Evolutionary conservation across 2,329 filamentous ascomycete species (phyloP).

Genomic region (Epichloe baconii): DNA sequence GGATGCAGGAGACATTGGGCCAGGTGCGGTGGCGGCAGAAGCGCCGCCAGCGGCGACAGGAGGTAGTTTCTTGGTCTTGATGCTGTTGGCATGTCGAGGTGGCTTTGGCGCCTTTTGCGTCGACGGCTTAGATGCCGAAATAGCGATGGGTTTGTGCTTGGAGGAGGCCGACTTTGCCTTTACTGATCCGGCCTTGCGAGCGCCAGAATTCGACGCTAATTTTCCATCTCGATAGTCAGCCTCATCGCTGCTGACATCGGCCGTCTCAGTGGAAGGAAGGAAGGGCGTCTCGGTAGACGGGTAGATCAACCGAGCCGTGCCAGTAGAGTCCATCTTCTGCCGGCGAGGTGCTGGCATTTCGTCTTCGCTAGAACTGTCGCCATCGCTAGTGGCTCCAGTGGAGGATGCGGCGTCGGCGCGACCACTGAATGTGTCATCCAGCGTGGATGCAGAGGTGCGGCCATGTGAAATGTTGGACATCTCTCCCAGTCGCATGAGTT

Average conservation of each 20-base stretch:
- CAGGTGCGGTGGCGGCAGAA: slow-evolving; percentile 15
- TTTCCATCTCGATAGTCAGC: slow-evolving; percentile 19
- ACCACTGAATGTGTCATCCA: slow-evolving; percentile 88
- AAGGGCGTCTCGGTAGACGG: slow-evolving; percentile 41
- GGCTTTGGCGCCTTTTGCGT: slow-evolving; percentile 29
- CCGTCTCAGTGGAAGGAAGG: slow-evolving; percentile 36
- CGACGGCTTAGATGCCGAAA: slow-evolving; percentile 19
- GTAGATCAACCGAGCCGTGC: slow-evolving; percentile 32
- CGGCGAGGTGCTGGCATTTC: slow-evolving; percentile 46
- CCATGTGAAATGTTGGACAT: slow-evolving; percentile 89
- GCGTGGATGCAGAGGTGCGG: slow-evolving; percentile 81
- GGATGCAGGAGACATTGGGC: slow-evolving; percentile 47
- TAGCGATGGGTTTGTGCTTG: slow-evolving; percentile 26
- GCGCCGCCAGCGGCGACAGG: slow-evolving; percentile 11
- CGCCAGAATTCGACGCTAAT: slow-evolving; percentile 16
- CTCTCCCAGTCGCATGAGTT: slow-evolving; percentile 90
- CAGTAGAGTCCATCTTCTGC: slow-evolving; percentile 38
- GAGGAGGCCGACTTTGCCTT: slow-evolving; percentile 23
- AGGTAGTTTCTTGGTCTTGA: slow-evolving; percentile 40
- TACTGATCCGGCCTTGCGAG: slow-evolving; percentile 27
- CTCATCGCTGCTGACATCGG: slow-evolving; percentile 22
- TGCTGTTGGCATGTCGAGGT: slow-evolving; percentile 22
- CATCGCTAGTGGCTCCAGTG: slow-evolving; percentile 71
- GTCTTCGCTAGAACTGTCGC: slow-evolving; percentile 52
- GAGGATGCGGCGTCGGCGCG: slow-evolving; percentile 76